Evolutionary conservation across 2,329 filamentous ascomycete genomes (phyloP), one percentile per base, ranked within the genome.

Genomic region (Penicillium sp.): DNA sequence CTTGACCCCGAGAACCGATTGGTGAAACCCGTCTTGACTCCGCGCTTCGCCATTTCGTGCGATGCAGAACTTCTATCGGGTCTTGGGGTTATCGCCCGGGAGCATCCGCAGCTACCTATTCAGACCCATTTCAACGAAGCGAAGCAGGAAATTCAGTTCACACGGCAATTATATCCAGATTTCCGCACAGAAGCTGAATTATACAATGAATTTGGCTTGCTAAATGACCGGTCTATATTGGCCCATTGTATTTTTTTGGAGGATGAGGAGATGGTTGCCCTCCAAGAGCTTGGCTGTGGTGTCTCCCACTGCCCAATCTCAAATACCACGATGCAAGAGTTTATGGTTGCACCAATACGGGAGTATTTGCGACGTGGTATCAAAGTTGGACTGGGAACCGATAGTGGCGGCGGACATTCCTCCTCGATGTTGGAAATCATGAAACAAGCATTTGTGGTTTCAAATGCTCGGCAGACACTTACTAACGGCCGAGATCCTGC

Each of bases 91-190:
- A 76, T 87, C 23, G 80, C 80, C 0, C 58, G 61, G 3, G 58
- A 72, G 9, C 74, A 86, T 51, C 71, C 72, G 0, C 66, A 75
- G 1, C 63, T 87, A 18, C 75, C 81, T 0, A 80, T 88, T 29
- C 85, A 88, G 68, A 87, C 84, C 3, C 85, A 87, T 65, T 86
- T 87, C 72, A 83, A 85, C 66, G 85, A 87, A 63, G 83, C 84
- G 0, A 73, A 77, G 60, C 79, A 84, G 53, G 85, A 87, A 65
- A 82, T 85, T 48, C 58, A 72, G 1, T 77, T 79, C 18, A 87
- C 84, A 0, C 69, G 67, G 7, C 65, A 74, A 0, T 69, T 87
- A 2, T 87, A 85, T 59, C 82, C 83, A 0, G 66, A 75, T 0
- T 83, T 83, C 45, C 59, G 63, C 2, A 82, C 75, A 49, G 84